These are phyloP conservation scores for Solanum bulbocastanum DNA, from an alignment of 257 asterid genomes.

Conservation along the genomic window DNA sequence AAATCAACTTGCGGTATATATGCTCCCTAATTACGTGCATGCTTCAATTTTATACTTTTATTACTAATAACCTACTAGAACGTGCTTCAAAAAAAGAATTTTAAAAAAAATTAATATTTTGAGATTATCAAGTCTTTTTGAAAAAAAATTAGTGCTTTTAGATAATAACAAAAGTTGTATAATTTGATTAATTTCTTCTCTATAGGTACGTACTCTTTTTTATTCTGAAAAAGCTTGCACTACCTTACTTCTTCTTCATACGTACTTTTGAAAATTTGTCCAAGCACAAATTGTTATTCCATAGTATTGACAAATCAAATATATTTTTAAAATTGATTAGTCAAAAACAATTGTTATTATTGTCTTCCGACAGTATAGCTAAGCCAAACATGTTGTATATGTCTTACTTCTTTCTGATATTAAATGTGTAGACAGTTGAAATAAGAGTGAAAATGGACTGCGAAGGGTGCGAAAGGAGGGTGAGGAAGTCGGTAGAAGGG, in stretches of 20 bases:
- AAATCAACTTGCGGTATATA: constrained; percentile 22
- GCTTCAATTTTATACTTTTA: not conserved
- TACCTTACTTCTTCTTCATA: not conserved
- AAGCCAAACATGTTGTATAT: not conserved
- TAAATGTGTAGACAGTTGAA: constrained; percentile 24
- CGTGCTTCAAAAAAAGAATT: not conserved
- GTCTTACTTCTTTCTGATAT: not conserved
- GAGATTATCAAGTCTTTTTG: not conserved
- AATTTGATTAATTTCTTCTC: no score
- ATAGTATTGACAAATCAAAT: not conserved
- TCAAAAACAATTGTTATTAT: no score
- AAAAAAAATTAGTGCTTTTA: no score
- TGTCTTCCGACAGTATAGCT: no score
- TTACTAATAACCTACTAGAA: not conserved
- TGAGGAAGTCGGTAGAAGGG: constrained; percentile 23
- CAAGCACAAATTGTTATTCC: not conserved
- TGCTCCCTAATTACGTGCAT: not conserved
- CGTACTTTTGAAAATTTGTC: not conserved
- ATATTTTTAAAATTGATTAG: not conserved
- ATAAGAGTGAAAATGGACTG: constrained; percentile 40
- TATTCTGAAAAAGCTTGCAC: not conserved
- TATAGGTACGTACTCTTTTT: no score
- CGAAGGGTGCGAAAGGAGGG: constrained; percentile 30
- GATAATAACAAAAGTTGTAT: not conserved
- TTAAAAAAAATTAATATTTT: not conserved